Conservation (phyloP, 2,329 filamentous ascomycete species). For the Tympanopsis confertula region DNA sequence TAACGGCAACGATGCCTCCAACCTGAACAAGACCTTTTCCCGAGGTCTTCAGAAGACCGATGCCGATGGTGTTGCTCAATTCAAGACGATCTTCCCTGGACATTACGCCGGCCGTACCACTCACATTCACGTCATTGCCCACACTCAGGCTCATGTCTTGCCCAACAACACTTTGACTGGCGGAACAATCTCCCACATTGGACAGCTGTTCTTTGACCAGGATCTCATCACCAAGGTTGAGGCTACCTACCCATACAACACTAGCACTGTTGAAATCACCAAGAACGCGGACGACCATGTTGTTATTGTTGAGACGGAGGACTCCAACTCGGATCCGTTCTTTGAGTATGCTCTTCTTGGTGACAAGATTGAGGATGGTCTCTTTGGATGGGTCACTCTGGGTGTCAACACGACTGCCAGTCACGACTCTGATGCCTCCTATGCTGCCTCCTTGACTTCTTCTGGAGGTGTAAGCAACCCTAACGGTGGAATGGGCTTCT, state of each 20-base stretch:
- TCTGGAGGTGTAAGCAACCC: background rate
- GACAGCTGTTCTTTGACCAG: slow-evolving; percentile 56
- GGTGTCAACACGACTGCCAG: slow-evolving; percentile 18
- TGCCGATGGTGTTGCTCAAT: slow-evolving; percentile 25
- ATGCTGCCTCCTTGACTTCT: background rate
- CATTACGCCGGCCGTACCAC: slow-evolving; percentile 29
- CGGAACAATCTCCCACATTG: slow-evolving; percentile 42
- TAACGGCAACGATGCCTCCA: slow-evolving; percentile 20
- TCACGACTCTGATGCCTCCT: background rate
- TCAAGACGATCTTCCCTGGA: slow-evolving; percentile 29
- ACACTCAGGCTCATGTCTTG: slow-evolving; percentile 21
- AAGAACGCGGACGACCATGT: slow-evolving; percentile 34
- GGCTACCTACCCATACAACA: slow-evolving; percentile 27
- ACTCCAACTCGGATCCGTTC: slow-evolving; percentile 35
- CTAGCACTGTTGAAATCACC: slow-evolving; percentile 20
- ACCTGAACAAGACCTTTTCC: slow-evolving; percentile 25
- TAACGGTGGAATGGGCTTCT: too few relatives aligned
- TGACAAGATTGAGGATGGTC: slow-evolving; percentile 27
- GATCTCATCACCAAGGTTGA: slow-evolving; percentile 39
- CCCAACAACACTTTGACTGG: slow-evolving; percentile 34
- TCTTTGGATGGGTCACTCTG: slow-evolving; percentile 34
- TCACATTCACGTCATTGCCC: slow-evolving; percentile 36
- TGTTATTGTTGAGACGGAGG: slow-evolving; percentile 27
- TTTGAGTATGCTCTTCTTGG: slow-evolving; percentile 39
- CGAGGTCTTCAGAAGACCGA: slow-evolving; percentile 28